Evolutionary conservation across 2,329 filamentous ascomycete genomes (phyloP).

Genomic region (Fusarium sacchari): DNA sequence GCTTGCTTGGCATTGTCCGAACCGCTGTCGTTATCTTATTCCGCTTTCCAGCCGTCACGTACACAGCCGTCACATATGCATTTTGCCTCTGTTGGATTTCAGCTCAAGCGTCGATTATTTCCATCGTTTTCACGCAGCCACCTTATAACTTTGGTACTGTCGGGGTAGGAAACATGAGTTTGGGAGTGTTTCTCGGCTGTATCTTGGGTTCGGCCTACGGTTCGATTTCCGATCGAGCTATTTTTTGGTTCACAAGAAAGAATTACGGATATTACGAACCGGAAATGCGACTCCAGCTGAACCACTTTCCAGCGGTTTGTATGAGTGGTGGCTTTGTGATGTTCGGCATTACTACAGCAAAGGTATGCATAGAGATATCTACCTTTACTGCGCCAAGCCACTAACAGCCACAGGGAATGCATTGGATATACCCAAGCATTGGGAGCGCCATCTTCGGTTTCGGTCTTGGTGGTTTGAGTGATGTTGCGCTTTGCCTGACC

Average conservation of each 20-base stretch:
- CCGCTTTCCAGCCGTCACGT: conserved; percentile 50
- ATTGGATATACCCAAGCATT: conserved; percentile 52
- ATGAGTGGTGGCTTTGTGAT: conserved; percentile 49
- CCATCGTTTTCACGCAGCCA: not conserved
- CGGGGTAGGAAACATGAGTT: conserved; percentile 37
- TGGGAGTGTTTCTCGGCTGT: conserved; percentile 48
- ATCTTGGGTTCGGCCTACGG: conserved; percentile 51
- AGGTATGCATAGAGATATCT: conserved; percentile 37
- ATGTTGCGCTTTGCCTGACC: conserved; percentile 46
- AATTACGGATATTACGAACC: conserved; percentile 55
- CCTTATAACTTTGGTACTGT: not conserved
- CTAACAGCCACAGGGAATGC: conserved; percentile 47
- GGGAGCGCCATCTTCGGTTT: conserved; percentile 49
- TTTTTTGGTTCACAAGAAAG: conserved; percentile 48
- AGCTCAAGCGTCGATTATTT: conserved; percentile 31
- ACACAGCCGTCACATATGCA: conserved; percentile 50
- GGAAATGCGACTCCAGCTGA: conserved; percentile 52
- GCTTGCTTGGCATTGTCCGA: conserved; percentile 3
- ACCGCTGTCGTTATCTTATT: conserved; percentile 5
- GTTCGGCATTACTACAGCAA: conserved; percentile 49
- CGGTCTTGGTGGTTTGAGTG: conserved; percentile 48
- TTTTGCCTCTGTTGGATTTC: conserved; percentile 50
- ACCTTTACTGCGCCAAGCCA: not conserved
- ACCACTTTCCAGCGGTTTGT: conserved; percentile 42
- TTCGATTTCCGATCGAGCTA: conserved; percentile 48